A percentile compares a stretch with the other conserved stretches of the same genome.
Evolutionary conservation across 2,329 filamentous ascomycete genomes (phyloP).

Genomic region (Triangularia setosa): DNA sequence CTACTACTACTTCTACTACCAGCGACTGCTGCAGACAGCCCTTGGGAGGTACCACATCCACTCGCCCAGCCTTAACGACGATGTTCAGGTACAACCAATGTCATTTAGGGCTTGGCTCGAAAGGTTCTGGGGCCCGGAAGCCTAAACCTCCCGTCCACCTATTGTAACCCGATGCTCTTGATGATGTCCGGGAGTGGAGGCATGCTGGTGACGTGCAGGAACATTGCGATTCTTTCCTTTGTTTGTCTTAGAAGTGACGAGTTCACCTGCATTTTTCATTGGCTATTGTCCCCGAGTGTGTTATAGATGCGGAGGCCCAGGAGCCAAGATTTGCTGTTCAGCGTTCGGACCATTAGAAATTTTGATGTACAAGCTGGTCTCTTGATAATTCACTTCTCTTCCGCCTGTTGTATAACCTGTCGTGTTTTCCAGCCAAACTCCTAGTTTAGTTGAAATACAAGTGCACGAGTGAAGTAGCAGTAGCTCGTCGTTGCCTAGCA

Average conservation of each 20-base stretch:
- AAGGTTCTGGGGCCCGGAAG: constrained; percentile 39
- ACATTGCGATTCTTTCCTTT: not conserved
- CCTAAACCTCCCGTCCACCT: constrained; percentile 3
- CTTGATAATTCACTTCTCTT: not conserved
- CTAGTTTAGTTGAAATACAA: too few species aligned
- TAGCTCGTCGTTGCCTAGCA: too few species aligned
- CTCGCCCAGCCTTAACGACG: constrained; percentile 56
- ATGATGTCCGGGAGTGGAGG: not conserved
- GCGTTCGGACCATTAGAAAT: not conserved
- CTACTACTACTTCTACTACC: constrained; percentile 52
- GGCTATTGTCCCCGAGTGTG: not conserved
- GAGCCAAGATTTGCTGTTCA: not conserved
- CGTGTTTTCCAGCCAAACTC: too few species aligned
- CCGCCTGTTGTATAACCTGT: not conserved
- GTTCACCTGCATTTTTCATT: not conserved
- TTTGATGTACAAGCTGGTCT: not conserved
- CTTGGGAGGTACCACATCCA: constrained; percentile 65
- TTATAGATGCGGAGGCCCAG: not conserved
- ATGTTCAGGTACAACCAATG: constrained; percentile 45
- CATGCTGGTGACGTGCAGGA: constrained; percentile 1
- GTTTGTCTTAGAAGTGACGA: not conserved
- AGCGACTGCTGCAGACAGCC: constrained; percentile 63
- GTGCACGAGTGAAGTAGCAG: too few species aligned
- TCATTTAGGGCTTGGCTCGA: constrained; percentile 54
- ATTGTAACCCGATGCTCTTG: not conserved